Percentiles rank a stretch among this genome's conserved stretches.
Conservation (phyloP, 345 rosid genomes). For the Leavenworthia alabamica region DNA sequence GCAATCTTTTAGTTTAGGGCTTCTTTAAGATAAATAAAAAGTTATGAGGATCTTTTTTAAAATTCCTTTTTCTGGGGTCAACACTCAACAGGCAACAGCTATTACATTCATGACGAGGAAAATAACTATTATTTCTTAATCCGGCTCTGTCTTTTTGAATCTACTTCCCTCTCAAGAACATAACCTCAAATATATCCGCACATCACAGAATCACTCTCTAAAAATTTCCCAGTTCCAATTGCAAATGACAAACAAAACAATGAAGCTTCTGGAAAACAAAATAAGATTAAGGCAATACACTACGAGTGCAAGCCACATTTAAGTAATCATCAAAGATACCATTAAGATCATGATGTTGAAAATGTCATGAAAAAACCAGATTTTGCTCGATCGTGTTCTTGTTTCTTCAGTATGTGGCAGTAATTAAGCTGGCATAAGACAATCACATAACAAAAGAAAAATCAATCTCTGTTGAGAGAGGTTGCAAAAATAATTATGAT, state of each 20-base stretch:
- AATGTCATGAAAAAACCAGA: slow-evolving; percentile 56
- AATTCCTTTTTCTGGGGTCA: too few relatives aligned
- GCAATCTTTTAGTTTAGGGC: background rate
- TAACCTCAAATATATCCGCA: background rate
- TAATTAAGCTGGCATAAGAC: slow-evolving; percentile 52
- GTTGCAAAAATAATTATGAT: background rate
- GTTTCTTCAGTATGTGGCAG: slow-evolving; percentile 57
- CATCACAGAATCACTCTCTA: background rate
- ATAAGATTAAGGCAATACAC: background rate
- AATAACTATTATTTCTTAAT: background rate
- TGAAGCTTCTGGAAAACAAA: background rate
- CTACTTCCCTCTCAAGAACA: background rate
- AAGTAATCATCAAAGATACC: slow-evolving; percentile 4
- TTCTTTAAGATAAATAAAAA: background rate
- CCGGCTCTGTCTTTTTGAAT: background rate
- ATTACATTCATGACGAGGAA: background rate
- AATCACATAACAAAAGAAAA: slow-evolving; percentile 17
- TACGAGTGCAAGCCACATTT: background rate
- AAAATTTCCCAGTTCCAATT: slow-evolving; percentile 3
- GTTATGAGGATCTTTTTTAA: background rate
- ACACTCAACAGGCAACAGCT: too few relatives aligned
- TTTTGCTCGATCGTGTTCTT: slow-evolving; percentile 53
- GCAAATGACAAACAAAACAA: slow-evolving; percentile 1
- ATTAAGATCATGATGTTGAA: slow-evolving; percentile 34
- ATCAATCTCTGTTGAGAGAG: background rate